Conservation (phyloP, 768 basidiomycete genomes). For the Pleurotus djamor region DNA sequence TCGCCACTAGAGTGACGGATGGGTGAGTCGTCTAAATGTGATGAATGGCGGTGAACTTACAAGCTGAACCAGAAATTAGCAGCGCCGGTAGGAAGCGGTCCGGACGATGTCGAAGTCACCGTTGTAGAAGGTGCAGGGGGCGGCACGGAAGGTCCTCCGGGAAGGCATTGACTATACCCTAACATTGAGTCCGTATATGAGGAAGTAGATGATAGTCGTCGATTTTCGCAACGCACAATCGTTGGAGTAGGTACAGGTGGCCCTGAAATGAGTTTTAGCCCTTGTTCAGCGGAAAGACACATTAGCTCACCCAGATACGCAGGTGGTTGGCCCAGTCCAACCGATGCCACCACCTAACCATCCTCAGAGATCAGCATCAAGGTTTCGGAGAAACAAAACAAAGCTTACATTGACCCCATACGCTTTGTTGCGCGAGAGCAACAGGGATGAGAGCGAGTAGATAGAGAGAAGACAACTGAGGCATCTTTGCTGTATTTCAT, state of each 20-base stretch:
- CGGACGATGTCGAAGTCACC: neutral
- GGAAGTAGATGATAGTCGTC: neutral
- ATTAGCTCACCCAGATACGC: constrained; percentile 32
- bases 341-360: constrained; percentile 14
- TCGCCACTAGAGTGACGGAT: constrained; percentile 38
- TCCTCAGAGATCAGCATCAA: neutral
- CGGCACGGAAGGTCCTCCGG: constrained; percentile 8
- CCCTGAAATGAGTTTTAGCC: constrained; percentile 9
- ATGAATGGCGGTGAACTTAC: constrained; percentile 23
- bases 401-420: constrained; percentile 2
- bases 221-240: constrained; percentile 19
- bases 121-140: neutral
- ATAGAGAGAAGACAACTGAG: neutral
- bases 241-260: constrained; percentile 21
- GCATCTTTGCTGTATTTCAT: neutral
- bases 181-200: neutral
- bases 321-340: constrained; percentile 42
- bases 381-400: neutral
- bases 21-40: neutral
- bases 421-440: neutral
- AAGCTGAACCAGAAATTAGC: constrained; percentile 59
- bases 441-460: neutral
- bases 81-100: neutral
- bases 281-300: neutral
- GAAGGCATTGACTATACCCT: constrained; percentile 42